These are phyloP conservation scores for Lipomyces orientalis DNA, from an alignment of 805 yeast genomes.

Conservation along the genomic window DNA sequence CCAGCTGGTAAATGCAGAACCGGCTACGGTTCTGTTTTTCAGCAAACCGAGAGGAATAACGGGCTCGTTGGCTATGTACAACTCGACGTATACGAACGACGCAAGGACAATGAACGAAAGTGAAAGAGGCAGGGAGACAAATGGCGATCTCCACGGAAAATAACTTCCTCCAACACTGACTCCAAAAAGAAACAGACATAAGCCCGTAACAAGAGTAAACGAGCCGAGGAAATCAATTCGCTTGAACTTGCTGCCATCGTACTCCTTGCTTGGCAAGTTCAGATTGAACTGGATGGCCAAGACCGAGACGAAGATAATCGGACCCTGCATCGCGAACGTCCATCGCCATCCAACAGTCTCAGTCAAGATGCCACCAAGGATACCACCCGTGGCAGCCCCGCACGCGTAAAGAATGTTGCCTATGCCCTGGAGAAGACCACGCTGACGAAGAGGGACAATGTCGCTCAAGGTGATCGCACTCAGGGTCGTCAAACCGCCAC, in stretches of 20 bases:
- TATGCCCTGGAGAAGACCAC: slow-evolving; percentile 85
- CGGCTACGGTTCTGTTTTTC: slow-evolving; percentile 62
- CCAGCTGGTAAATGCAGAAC: slow-evolving; percentile 72
- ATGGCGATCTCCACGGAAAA: slow-evolving; percentile 53
- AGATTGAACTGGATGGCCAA: slow-evolving; percentile 45
- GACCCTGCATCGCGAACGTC: slow-evolving; percentile 51
- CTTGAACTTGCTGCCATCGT: slow-evolving; percentile 54
- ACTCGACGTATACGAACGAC: slow-evolving; percentile 59
- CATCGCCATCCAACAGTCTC: slow-evolving; percentile 67
- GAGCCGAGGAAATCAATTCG: slow-evolving; percentile 73
- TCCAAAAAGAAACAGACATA: slow-evolving; percentile 63
- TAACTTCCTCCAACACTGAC: slow-evolving; percentile 70
- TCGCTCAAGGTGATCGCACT: slow-evolving; percentile 80
- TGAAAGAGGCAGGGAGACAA: slow-evolving; percentile 48
- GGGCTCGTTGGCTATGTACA: slow-evolving; percentile 62
- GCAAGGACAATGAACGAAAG: slow-evolving; percentile 46
- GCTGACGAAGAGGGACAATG: slow-evolving; percentile 70
- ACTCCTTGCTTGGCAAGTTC: slow-evolving; percentile 42
- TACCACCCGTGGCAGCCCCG: slow-evolving; percentile 79
- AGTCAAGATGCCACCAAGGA: slow-evolving; percentile 60
- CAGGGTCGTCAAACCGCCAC: slow-evolving; percentile 83
- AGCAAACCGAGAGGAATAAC: slow-evolving; percentile 67
- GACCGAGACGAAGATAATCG: slow-evolving; percentile 47
- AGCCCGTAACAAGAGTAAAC: slow-evolving; percentile 59
- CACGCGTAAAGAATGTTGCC: slow-evolving; percentile 77